Evolutionary conservation across 1,139 yeast species (phyloP), one percentile per base, ranked within the genome.

Genomic region (Groenewaldozyma sp.): DNA sequence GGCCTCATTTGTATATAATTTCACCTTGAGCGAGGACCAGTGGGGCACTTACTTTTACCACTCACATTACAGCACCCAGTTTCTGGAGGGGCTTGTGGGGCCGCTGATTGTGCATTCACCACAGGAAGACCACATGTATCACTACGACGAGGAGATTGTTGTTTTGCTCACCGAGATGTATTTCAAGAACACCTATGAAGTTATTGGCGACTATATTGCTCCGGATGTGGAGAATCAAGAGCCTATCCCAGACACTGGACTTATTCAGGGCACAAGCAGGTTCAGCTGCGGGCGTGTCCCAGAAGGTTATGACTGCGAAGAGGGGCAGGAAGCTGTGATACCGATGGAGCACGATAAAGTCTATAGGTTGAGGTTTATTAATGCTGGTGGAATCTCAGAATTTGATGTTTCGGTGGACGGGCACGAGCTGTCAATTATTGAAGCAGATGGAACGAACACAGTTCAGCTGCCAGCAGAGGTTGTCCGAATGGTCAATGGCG

Each of bases 181-280:
- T 60, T 88, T 80, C 58, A 64, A 70, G 36, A 66, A 76, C 24
- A 65, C 70, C 13, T 68, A 55, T 3, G 66, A 80, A 49, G 63
- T 73, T 47, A 62, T 70, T 7, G 49, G 53, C 9, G 82, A 78
- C 60, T 62, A 82, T 61, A 71, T 64, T 52, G 65, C 70, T 47
- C 78, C 71, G 59, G 81, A 82, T 58, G 91, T 94, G 35, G 83
- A 93, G 3, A 94, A 94, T 46, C 88, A 88, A 22, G 95, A 83
- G 60, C 95, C 95, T 29, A 76, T 83, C 51, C 95, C 94, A 2
- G 81, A 77, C 54, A 37, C 43, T 10, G 54, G 53, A 46, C 81
- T 81, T 26, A 47, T 53, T 9, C 56, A 56, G 31, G 62, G 63
- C 3, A 38, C 34, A 27, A 49, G 45, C n/a, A 16, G 22, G n/a